Conservation (phyloP, 805 yeast species). For the Pichia gijzeniarum region DNA sequence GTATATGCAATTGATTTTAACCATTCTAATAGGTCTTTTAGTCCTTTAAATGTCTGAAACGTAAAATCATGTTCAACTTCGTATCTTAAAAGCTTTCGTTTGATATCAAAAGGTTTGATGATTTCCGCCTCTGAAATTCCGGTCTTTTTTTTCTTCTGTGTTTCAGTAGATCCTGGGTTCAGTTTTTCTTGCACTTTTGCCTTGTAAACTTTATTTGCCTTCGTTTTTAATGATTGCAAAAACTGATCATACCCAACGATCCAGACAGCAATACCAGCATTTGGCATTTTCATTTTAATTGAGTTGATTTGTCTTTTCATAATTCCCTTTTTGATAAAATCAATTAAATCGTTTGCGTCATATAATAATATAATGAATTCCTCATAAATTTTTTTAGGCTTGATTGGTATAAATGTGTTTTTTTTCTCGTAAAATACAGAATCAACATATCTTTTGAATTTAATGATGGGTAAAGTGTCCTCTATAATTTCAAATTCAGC, state of each 20-base stretch:
- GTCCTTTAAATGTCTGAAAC: constrained; percentile 43
- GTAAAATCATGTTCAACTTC: constrained; percentile 44
- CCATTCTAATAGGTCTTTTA: constrained; percentile 45
- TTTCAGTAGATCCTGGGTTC: constrained; percentile 1
- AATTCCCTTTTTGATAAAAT: constrained; percentile 26
- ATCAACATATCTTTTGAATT: constrained; percentile 45
- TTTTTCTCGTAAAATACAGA: constrained; percentile 42
- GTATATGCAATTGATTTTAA: constrained; percentile 52
- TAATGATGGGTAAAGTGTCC: constrained; percentile 37
- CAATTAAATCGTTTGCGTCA: constrained; percentile 40
- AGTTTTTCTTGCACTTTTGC: constrained; percentile 18
- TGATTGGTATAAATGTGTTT: constrained; percentile 52
- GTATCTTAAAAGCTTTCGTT: constrained; percentile 35
- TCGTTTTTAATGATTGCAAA: constrained; percentile 36
- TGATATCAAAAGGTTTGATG: constrained; percentile 30
- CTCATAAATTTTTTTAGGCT: constrained; percentile 37
- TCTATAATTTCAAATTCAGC: constrained; percentile 13
- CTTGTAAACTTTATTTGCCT: constrained; percentile 42
- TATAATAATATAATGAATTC: constrained; percentile 38
- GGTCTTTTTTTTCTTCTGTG: constrained; percentile 6
- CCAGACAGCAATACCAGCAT: constrained; percentile 36
- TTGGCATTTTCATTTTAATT: constrained; percentile 20
- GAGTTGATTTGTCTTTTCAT: constrained; percentile 20
- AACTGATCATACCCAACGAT: constrained; percentile 45
- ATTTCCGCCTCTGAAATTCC: too few relatives aligned